Evolutionary conservation across 768 basidiomycete genomes (phyloP).

Genomic region (Pholiota microspora): DNA sequence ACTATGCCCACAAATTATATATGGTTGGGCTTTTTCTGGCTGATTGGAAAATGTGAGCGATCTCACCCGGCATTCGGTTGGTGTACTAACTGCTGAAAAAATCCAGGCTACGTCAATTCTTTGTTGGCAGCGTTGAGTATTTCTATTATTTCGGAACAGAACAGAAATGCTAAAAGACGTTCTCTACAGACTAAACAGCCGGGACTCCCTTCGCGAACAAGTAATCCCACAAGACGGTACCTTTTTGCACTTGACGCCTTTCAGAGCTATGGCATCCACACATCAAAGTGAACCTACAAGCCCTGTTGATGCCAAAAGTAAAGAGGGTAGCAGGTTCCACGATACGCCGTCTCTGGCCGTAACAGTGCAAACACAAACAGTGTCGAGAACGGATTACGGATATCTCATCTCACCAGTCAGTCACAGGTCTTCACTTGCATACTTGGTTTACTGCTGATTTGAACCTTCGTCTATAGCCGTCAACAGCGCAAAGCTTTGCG

Average conservation of each 20-base stretch:
- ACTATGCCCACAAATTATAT: slow-evolving; percentile 45
- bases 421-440: neutral
- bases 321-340: slow-evolving; percentile 7
- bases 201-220: slow-evolving; percentile 43
- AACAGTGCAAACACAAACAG: slow-evolving; percentile 33
- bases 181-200: slow-evolving; percentile 41
- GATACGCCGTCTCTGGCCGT: slow-evolving; percentile 20
- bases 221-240: slow-evolving; percentile 29
- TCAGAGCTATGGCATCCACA: slow-evolving; percentile 22
- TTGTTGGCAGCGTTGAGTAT: slow-evolving; percentile 46
- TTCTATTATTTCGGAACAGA: neutral
- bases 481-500: too few species aligned
- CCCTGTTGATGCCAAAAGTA: slow-evolving; percentile 12
- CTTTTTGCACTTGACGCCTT: slow-evolving; percentile 34
- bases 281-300: slow-evolving; percentile 13
- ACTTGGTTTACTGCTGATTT: too few species aligned
- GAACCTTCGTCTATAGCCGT: too few species aligned
- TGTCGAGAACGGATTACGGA: slow-evolving; percentile 30
- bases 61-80: neutral
- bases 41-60: slow-evolving; percentile 46
- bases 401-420: slow-evolving; percentile 21
- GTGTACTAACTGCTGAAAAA: neutral
- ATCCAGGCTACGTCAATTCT: slow-evolving; percentile 50
- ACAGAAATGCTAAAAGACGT: slow-evolving; percentile 1
- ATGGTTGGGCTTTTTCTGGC: slow-evolving; percentile 51